These are phyloP conservation scores for Spathaspora girioi DNA, from an alignment of 805 yeast species.

Conservation along the genomic window DNA sequence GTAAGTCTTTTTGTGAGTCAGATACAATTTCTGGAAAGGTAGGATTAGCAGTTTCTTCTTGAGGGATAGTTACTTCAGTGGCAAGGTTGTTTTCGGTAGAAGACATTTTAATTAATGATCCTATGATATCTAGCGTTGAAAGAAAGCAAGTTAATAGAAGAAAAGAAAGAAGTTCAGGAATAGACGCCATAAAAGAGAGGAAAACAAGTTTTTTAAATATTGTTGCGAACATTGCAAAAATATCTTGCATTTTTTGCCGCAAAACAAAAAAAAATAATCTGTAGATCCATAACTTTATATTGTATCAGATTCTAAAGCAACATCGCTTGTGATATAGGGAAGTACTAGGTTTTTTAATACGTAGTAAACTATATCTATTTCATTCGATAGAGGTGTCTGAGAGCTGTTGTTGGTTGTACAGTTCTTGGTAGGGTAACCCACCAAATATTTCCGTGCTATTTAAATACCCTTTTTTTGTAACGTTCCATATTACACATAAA, in stretches of 20 bases:
- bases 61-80: not conserved
- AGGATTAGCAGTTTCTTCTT: not conserved
- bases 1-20: not conserved
- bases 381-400: no score
- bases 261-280: not conserved
- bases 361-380: no score
- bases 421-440: no score
- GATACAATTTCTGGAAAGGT: not conserved
- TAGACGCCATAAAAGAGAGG: constrained; percentile 5
- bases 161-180: constrained; percentile 7
- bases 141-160: constrained; percentile 8
- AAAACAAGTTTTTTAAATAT: not conserved
- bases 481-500: no score
- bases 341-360: no score
- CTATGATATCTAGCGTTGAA: constrained; percentile 6
- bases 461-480: no score
- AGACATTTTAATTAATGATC: constrained; percentile 2
- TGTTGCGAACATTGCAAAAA: not conserved
- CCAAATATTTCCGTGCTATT: no score
- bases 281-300: not conserved
- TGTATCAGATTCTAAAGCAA: not conserved
- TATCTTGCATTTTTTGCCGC: not conserved
- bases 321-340: not conserved
- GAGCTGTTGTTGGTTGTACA: no score
- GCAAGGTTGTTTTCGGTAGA: not conserved